Evolutionary conservation across 192 early-diverging fungal species (phyloP).

Genomic region (Phycomyces blakesleeanus): DNA sequence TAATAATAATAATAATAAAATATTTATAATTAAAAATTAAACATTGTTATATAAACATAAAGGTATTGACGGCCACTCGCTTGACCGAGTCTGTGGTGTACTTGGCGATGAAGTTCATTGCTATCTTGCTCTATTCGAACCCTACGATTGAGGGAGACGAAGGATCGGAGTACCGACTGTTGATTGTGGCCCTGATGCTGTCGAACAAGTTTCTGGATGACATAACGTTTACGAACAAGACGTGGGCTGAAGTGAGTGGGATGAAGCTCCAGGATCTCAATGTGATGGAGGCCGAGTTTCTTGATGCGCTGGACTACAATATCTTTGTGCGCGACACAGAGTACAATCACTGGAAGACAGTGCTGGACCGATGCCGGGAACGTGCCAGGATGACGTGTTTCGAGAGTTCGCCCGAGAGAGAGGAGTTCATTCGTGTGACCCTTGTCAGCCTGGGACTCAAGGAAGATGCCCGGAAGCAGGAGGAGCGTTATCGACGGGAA

Average conservation of each 20-base stretch:
- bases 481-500: neutral
- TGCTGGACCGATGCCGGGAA: slow-evolving; percentile 40
- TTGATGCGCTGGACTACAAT: slow-evolving; percentile 69
- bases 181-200: slow-evolving; percentile 53
- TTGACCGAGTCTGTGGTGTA: slow-evolving; percentile 46
- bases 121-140: slow-evolving; percentile 37
- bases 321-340: slow-evolving; percentile 65
- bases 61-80: slow-evolving; percentile 49
- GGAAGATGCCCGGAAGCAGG: slow-evolving; percentile 1
- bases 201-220: slow-evolving; percentile 84
- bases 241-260: slow-evolving; percentile 82
- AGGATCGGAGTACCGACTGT: slow-evolving; percentile 52
- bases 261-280: slow-evolving; percentile 81
- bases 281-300: slow-evolving; percentile 82
- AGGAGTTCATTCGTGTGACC: slow-evolving; percentile 4
- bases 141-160: slow-evolving; percentile 45
- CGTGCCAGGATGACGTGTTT: slow-evolving; percentile 6
- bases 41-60: too few species aligned
- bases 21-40: too few species aligned
- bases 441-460: slow-evolving; percentile 14
- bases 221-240: slow-evolving; percentile 86
- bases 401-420: slow-evolving; percentile 1
- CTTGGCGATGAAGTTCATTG: slow-evolving; percentile 49
- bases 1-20: too few species aligned
- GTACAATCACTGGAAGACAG: slow-evolving; percentile 63